Base-by-base conservation (phyloP, 1,284 basidiomycete genomes). In the Grifola frondosa region DNA sequence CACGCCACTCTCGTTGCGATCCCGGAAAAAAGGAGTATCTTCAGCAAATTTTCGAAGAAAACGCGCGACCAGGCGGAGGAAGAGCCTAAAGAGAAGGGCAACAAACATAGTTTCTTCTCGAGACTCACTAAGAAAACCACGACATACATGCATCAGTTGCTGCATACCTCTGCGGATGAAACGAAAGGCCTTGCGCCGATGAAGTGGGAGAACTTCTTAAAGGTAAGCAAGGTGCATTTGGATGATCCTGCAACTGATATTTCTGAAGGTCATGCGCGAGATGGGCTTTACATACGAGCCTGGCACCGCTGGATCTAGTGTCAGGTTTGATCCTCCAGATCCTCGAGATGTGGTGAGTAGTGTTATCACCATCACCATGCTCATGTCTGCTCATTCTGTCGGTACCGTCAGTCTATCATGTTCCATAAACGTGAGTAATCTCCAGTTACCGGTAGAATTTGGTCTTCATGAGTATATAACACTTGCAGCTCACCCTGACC, bases 301-400 rank as follows among this genome's bases (percentile, higher is more conserved):
- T 15, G 80, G 78, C 46, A 88, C 85, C 11, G 86, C 87, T 16
- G 87, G 87, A 3, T 90, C 88, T 10, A 87, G 85, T 61, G 88
- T 90, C 21, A 76, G 86, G 20, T 90, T 90, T 55, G 81, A 86
- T 60, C 87, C 87, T 30, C 85, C 83, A 8, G 67, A 80, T 54
- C 64, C 65, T 45, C 66, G 64, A 33, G 81, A 84, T 54, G 68
- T 62, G 54, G 81, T 83, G 50, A 58, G 78, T 60, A 15, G 21
- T 46, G 30, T 29, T 32, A 42, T 21, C 26, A 39, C 13, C 6
- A 15, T 17, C 23, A 15, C 5, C 8, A 24, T 30, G 12, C 17
- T 46, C 22, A 37, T 26, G 10, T 20, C 19, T n/a, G 23, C 12
- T 17, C 13, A 11, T 15, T n/a, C 33, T 38, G 26, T 35, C n/a